Conservation (phyloP, 116 monocot genomes). For the Zostera marina region DNA sequence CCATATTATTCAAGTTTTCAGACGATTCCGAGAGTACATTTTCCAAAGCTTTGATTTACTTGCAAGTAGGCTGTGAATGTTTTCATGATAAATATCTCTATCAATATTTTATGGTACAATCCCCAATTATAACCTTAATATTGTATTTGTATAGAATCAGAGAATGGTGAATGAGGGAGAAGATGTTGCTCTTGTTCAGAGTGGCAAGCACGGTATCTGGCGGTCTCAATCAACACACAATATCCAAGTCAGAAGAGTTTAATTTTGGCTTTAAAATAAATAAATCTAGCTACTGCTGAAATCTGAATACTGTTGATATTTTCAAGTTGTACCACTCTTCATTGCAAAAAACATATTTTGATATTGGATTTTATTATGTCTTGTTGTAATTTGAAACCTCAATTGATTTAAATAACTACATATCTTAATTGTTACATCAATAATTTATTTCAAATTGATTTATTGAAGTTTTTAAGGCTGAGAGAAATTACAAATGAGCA, state of each 20-base stretch:
- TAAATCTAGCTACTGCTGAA: too few relatives aligned
- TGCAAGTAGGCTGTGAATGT: slow-evolving; percentile 33
- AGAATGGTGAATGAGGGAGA: slow-evolving; percentile 95
- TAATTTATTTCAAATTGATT: too few relatives aligned
- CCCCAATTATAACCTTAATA: too few relatives aligned
- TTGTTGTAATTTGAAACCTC: too few relatives aligned
- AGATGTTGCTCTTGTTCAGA: slow-evolving; percentile 90
- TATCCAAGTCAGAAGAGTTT: slow-evolving; percentile 79
- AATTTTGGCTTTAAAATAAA: not conserved
- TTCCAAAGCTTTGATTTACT: slow-evolving; percentile 62
- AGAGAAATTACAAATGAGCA: too few relatives aligned
- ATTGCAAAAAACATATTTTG: too few relatives aligned
- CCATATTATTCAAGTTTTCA: slow-evolving; percentile 69
- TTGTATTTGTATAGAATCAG: slow-evolving; percentile 39
- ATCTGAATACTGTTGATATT: too few relatives aligned
- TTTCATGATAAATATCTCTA: not conserved
- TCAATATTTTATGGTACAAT: not conserved
- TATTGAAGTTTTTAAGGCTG: too few relatives aligned
- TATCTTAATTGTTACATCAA: too few relatives aligned
- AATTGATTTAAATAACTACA: too few relatives aligned
- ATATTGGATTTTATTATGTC: too few relatives aligned
- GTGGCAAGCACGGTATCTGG: slow-evolving; percentile 84
- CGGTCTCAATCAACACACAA: slow-evolving; percentile 86
- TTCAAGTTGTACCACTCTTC: too few relatives aligned
- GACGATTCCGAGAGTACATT: slow-evolving; percentile 86